Evolutionary conservation across 2,329 filamentous ascomycete species (phyloP), one percentile per base, ranked within the genome.

Genomic region (Lasiodiplodia hormozganensis): DNA sequence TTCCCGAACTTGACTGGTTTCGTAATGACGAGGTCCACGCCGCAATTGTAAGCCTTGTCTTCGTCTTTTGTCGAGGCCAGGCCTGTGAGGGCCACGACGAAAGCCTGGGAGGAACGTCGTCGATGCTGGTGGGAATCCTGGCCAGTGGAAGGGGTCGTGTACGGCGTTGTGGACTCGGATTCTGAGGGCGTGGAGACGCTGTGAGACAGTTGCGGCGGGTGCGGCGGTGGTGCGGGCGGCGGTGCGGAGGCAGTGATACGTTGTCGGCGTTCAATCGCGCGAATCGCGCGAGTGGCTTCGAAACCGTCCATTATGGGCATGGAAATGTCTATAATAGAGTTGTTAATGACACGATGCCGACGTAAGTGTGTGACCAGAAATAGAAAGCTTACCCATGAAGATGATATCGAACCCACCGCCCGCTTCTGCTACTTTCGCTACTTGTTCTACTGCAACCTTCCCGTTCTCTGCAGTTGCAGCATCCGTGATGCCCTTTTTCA

Each of bases 291-390:
- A 12, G 85, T 87, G 0, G 84, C 80, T 34, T 83, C 82, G n/a
- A 86, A 77, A 0, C 84, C 84, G 70, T 88, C 82, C 71, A 88
- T 83, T 5, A 87, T 77, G 0, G 86, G 86, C 86, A 88, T 88
- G 74, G 80, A 84, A 4, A 87, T 82, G 70, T 88, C 86, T 67
- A 14, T 34, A 25, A 3, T 11, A 40, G 3, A 10, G 18, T 43
- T 31, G 3, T 51, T 40, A 25, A 12, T 47, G 6, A 40, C 10
- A 21, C 4, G 3, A 5, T n/a, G 6, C 10, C 21, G 7, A 7
- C 14, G 3, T 34, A n/a, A 10, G 23, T 2, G 11, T 58, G 36
- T 5, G 53, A 58, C 14, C 14, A 4, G 4, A 38, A n/a, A 49
- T n/a, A n/a, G 16, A 25, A 12, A 16, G 21, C 43, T 12, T 52